phyloP scores from a whole-genome alignment of 2,329 filamentous ascomycete species.

The Colletotrichum lupini region DNA sequence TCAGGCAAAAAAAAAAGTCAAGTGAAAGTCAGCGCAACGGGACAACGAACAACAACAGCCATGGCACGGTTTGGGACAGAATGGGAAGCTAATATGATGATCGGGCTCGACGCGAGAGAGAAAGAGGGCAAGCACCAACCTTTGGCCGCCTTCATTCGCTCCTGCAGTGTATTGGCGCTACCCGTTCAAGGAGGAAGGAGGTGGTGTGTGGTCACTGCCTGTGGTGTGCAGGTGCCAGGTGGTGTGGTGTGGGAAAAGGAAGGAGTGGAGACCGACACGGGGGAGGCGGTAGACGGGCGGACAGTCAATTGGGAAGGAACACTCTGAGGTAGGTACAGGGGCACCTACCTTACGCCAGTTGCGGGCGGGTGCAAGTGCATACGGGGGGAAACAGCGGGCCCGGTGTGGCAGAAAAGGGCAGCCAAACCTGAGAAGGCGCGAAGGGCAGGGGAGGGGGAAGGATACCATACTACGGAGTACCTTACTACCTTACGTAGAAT shows the following conservation, averaged over 20 bases:
- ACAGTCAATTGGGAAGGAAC: background rate
- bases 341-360: background rate
- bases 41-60: slow-evolving; percentile 13
- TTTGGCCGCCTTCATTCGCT: slow-evolving; percentile 23
- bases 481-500: background rate
- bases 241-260: background rate
- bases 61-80: slow-evolving; percentile 25
- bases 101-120: slow-evolving; percentile 31
- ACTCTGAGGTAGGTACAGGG: background rate
- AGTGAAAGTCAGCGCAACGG: slow-evolving; percentile 17
- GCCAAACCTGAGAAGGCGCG: background rate
- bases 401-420: background rate
- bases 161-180: slow-evolving; percentile 17
- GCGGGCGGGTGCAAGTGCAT: background rate
- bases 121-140: slow-evolving; percentile 31
- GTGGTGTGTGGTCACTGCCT: slow-evolving; percentile 6
- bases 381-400: background rate
- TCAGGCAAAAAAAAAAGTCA: slow-evolving; percentile 9
- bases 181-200: slow-evolving; percentile 4
- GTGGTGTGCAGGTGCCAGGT: background rate
- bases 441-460: background rate
- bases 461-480: background rate
- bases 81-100: slow-evolving; percentile 33
- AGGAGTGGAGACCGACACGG: background rate
- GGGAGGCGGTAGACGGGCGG: background rate